Base-by-base conservation (phyloP, 805 yeast genomes). In the Suhomyces prunicola region DNA sequence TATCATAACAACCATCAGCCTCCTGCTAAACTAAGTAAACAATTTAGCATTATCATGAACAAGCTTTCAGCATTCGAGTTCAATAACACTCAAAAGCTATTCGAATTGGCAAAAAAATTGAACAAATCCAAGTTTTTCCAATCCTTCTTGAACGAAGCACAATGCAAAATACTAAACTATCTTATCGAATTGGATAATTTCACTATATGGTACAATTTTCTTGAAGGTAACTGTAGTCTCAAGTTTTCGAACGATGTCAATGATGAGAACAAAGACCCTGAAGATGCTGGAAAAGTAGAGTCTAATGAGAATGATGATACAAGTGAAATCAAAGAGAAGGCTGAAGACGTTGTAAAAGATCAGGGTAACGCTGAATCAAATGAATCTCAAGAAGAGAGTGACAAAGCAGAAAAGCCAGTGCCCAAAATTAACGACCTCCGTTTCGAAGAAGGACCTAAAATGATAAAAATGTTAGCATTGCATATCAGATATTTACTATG, bases 401-500 rank as follows among this genome's bases (percentile, higher is more conserved):
- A 50, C 1, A 55, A 44, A 15, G 55, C 54, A 44, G 48, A 54
- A 24, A 51, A 23, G 41, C 53, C 52, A 8, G 58, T 56, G 27
- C 71, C 73, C 56, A 62, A 74, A 58, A 53, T 13, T 6, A 44
- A 44, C 23, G 60, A 57, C 27, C 35, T 54, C 15, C 36, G 73
- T 48, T 53, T 79, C 69, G 65, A 80, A 72, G 86, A 65, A 71
- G 84, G 67, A 56, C 27, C 57, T 12, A 62, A 60, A 19, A 67
- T 74, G 24, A 55, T 71, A 22, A 63, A 64, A 41, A 52, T 66
- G 47, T 57, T 87, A 42, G 86, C 90, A 5, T 71, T 87, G 47
- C 87, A 82, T 56, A 69, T 87, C 22, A 73, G 93, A 57, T 87
- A 86, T 58, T 76, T 87, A 10, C 70, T 88, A 23, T 88, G 89